phyloP scores from a whole-genome alignment of 1,284 basidiomycete genomes.

The Wolfiporia cocos region DNA sequence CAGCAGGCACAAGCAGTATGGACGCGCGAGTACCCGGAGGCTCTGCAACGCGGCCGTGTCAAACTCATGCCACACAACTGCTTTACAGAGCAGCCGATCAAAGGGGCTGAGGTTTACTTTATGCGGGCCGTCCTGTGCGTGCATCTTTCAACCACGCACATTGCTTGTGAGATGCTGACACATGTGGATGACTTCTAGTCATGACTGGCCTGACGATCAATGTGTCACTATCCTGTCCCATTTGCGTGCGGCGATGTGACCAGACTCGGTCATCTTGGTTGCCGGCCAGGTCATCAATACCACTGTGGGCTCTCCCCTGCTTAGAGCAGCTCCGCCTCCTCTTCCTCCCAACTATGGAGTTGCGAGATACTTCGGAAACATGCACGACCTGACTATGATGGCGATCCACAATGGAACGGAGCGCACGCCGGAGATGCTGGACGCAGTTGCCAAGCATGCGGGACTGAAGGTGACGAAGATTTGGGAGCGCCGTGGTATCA shows the following conservation, averaged over 20 bases:
- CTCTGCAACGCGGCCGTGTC: conserved; percentile 3
- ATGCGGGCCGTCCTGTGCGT: conserved; percentile 22
- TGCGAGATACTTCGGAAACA: conserved; percentile 1
- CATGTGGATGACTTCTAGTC: neutral
- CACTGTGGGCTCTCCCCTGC: conserved; percentile 4
- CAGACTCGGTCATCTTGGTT: conserved; percentile 8
- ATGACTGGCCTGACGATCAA: conserved; percentile 13
- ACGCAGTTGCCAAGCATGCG: conserved; percentile 1
- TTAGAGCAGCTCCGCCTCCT: conserved; percentile 7
- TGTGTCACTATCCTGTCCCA: conserved; percentile 8
- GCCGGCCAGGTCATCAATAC: conserved; percentile 8
- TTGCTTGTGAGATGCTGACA: neutral
- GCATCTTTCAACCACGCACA: neutral
- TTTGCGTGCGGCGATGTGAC: conserved; percentile 5
- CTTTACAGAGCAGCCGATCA: conserved; percentile 24
- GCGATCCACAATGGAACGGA: conserved; percentile 8
- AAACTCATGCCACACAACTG: conserved; percentile 23
- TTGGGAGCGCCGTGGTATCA: conserved; percentile 6
- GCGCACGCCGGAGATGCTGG: conserved; percentile 5
- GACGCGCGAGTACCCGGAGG: conserved; percentile 6
- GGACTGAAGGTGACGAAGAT: conserved; percentile 7
- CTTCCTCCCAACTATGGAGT: conserved; percentile 11
- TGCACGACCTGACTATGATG: conserved; percentile 8
- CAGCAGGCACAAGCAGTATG: conserved; percentile 8
- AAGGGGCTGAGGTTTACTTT: conserved; percentile 21